Evolutionary conservation across 2,329 filamentous ascomycete genomes (phyloP).

Genomic region (Phyllosticta citrichinensis): DNA sequence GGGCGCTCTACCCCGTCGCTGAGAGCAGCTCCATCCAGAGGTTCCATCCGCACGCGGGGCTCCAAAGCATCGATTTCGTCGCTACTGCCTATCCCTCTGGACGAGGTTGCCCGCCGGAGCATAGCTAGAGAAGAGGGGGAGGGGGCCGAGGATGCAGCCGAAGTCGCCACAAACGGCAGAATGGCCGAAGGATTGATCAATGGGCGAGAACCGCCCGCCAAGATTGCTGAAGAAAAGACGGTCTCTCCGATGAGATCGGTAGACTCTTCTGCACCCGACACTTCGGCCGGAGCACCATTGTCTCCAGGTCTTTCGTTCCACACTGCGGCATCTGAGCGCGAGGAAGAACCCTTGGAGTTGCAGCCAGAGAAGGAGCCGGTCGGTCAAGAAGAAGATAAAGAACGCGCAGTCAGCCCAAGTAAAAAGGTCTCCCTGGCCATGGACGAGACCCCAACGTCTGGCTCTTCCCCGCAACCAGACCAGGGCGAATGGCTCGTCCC

Average conservation of each 20-base stretch:
- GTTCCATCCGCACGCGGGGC: slow-evolving; percentile 2
- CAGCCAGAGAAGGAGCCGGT: neutral
- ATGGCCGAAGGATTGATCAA: neutral
- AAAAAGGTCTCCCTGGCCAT: neutral
- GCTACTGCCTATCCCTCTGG: slow-evolving; percentile 2
- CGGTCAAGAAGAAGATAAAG: neutral
- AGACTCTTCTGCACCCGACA: neutral
- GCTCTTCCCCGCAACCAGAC: neutral
- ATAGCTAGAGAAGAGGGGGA: slow-evolving; percentile 1
- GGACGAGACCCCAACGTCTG: neutral
- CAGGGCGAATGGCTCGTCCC: neutral
- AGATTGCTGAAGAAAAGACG: neutral
- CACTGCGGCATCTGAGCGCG: neutral
- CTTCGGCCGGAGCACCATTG: neutral
- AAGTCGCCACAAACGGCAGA: neutral
- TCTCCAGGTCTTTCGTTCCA: neutral
- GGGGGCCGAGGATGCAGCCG: neutral
- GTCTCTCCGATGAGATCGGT: neutral
- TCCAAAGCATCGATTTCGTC: slow-evolving; percentile 3
- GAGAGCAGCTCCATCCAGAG: neutral
- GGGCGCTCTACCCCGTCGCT: neutral
- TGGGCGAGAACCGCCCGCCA: neutral
- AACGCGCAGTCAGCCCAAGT: neutral
- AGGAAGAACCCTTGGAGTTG: neutral
- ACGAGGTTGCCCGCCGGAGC: slow-evolving; percentile 7